phyloP scores from a whole-genome alignment of 306 rosid genomes.

The Pterocarpus santalinus region DNA sequence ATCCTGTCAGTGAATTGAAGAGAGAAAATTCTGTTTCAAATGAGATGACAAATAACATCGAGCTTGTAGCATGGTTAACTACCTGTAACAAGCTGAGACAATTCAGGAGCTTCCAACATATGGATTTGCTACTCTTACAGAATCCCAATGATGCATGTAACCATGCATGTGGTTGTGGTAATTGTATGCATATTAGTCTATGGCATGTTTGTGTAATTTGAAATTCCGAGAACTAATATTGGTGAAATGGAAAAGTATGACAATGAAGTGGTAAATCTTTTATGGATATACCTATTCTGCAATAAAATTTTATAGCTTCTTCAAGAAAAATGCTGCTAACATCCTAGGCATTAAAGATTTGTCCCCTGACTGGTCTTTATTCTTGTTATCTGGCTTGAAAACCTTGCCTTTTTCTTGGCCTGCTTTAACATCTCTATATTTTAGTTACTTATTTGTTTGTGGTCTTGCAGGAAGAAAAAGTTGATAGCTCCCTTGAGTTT shows the following conservation, averaged over 20 bases:
- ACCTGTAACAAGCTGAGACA: background rate
- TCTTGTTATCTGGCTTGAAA: conserved; percentile 14
- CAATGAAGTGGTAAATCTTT: background rate
- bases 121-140: conserved; percentile 1
- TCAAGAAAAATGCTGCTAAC: conserved; percentile 14
- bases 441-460: conserved; percentile 20
- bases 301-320: background rate
- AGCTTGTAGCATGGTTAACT: conserved; percentile 27
- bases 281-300: conserved; percentile 1
- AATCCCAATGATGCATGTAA: background rate
- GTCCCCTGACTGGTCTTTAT: conserved; percentile 2
- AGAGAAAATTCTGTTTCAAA: conserved; percentile 23
- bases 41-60: conserved; percentile 13
- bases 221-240: background rate
- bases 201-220: background rate
- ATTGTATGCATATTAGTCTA: background rate
- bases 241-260: background rate
- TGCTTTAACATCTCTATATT: background rate
- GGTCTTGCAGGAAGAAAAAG: conserved; percentile 82
- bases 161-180: background rate
- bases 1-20: background rate
- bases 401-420: background rate
- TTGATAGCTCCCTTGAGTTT: conserved; percentile 94
- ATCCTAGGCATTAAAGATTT: background rate
- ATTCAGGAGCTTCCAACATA: background rate